Evolutionary conservation across 345 rosid genomes (phyloP), one percentile per base, ranked within the genome.

Genomic region (Euphorbia pulcherrima): DNA sequence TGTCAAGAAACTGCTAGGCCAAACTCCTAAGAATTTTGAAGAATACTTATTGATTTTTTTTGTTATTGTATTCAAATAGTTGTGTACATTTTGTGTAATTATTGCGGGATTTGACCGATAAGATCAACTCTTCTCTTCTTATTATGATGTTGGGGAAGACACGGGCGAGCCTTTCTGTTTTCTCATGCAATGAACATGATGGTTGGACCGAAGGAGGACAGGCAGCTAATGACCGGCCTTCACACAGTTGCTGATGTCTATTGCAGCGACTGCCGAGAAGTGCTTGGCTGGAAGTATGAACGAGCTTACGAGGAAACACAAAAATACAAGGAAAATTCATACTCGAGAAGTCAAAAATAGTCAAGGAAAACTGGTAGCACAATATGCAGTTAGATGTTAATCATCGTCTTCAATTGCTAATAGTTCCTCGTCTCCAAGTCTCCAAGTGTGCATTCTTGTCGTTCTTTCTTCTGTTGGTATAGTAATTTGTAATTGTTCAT

Each of bases 261-360:
- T 58, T 72, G 70, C 60, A 33, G 59, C 5, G 75, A 72, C 51
- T 72, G 70, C 59, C 60, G 18, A 8, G 70, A 48, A 47, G 75
- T 72, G 24, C 65, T 72, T 23, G 75, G 75, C 33, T 72, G 75
- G 75, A 72, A 72, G 50, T 72, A 72, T 37, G 75, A 65, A 59
- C 65, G 70, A 72, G 75, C 60, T 35, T 72, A 65, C 14, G 75
- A 72, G 28, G 67, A 69, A 69, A 50, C 60, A 48, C 70, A 72
- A 16, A 65, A 50, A 21, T 72, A 72, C 60, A 72, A 72, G 21
- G 75, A 35, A 72, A 65, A 29, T 65, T 72, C 66, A 59, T 72
- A 12, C 75, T 72, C 29, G 75, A 72, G 60, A 72, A 65, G 59
- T 65, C 60, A 28, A 72, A 72, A 48, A 65, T 72, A 18, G 70